These are phyloP conservation scores for Calonectria crousiana DNA, from an alignment of 2,329 filamentous ascomycete genomes.

Conservation along the genomic window DNA sequence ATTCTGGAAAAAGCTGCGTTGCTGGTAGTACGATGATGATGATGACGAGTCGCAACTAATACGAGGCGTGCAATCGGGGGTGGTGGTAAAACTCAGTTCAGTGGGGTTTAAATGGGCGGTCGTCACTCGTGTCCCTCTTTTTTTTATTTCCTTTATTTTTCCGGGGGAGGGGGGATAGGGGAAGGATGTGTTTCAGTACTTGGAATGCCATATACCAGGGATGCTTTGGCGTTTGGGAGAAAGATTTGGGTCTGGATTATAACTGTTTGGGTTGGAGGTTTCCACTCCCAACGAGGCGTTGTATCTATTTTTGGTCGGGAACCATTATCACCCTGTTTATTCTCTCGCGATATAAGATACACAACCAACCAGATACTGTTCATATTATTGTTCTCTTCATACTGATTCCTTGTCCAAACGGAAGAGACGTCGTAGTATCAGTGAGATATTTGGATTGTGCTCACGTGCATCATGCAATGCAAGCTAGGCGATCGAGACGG, in stretches of 20 bases:
- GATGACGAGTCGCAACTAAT: neutral
- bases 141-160: conserved; percentile 12
- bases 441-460: neutral
- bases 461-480: neutral
- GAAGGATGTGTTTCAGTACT: conserved; percentile 33
- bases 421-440: neutral
- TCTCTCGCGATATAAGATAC: conserved; percentile 17
- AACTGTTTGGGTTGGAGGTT: conserved; percentile 29
- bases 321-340: conserved; percentile 25
- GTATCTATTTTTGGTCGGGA: conserved; percentile 29
- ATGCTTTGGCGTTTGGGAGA: conserved; percentile 44
- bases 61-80: neutral
- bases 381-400: conserved; percentile 11
- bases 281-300: conserved; percentile 35
- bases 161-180: neutral
- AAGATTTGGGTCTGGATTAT: conserved; percentile 33
- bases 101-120: conserved; percentile 4
- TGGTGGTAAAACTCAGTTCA: neutral
- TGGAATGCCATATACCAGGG: conserved; percentile 45
- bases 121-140: conserved; percentile 1
- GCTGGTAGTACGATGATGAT: conserved; percentile 56
- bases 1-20: conserved; percentile 70
- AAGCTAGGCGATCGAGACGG: neutral
- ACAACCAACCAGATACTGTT: conserved; percentile 25
- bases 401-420: neutral